A percentile compares a stretch with the other conserved stretches of the same genome.
Evolutionary conservation across 2,329 filamentous ascomycete genomes (phyloP).

Genomic region (Rasamsonia emersonii): DNA sequence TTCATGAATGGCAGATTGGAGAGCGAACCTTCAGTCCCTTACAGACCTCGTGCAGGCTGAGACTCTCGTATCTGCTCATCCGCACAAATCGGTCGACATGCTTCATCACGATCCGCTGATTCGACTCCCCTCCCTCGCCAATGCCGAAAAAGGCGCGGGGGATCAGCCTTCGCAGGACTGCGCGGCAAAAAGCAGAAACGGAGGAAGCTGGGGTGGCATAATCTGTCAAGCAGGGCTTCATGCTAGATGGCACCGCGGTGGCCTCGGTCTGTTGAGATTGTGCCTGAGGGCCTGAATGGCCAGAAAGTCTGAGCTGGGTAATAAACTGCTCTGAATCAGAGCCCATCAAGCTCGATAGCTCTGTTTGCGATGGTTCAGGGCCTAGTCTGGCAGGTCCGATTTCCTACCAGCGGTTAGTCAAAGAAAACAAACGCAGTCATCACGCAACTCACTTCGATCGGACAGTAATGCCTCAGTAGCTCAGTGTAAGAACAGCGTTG

Average conservation of each 20-base stretch:
- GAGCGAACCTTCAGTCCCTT: constrained; percentile 63
- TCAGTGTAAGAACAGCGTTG: constrained; percentile 68
- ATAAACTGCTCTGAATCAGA: constrained; percentile 5
- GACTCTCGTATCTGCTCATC: constrained; percentile 69
- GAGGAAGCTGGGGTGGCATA: constrained; percentile 58
- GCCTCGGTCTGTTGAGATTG: background rate
- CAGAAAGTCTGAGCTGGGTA: constrained; percentile 7
- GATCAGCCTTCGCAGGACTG: constrained; percentile 62
- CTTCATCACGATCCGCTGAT: constrained; percentile 53
- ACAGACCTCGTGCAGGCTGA: constrained; percentile 68
- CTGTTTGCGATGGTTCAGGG: background rate
- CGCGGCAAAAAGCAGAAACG: constrained; percentile 81
- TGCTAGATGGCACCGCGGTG: constrained; percentile 5
- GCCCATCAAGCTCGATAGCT: too few species aligned
- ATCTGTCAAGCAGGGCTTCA: constrained; percentile 46
- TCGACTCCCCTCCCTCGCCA: constrained; percentile 46
- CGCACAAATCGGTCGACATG: constrained; percentile 70
- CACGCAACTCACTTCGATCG: constrained; percentile 35
- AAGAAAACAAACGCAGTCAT: background rate
- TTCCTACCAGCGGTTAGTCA: constrained; percentile 7
- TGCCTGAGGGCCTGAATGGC: constrained; percentile 7
- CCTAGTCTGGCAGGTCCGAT: constrained; percentile 1
- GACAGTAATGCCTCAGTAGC: constrained; percentile 74
- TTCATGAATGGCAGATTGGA: constrained; percentile 1
- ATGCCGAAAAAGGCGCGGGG: constrained; percentile 67